Evolutionary conservation across 1,139 yeast species (phyloP).

Genomic region (Taphrina betulina): DNA sequence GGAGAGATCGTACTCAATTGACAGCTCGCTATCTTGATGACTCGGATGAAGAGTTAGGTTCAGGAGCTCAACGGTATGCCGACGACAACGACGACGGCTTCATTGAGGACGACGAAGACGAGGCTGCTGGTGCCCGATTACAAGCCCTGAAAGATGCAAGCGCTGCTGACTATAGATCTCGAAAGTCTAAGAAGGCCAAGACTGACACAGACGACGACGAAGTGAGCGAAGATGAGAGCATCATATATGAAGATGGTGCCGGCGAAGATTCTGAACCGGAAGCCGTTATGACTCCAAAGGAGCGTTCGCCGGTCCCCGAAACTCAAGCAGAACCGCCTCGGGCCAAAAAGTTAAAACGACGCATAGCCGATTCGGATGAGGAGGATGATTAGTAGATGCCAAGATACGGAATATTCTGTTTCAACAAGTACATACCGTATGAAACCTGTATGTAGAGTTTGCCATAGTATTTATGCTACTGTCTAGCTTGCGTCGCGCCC

Average conservation of each 20-base stretch:
- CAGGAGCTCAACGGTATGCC: slow-evolving; percentile 55
- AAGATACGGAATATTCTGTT: no score
- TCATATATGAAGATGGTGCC: slow-evolving; percentile 40
- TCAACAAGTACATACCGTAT: no score
- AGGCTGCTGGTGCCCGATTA: slow-evolving; percentile 58
- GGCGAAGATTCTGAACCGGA: slow-evolving; percentile 41
- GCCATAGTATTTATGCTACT: no score
- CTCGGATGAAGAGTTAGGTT: slow-evolving; percentile 52
- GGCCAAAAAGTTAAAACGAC: slow-evolving; percentile 4
- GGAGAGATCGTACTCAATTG: slow-evolving; percentile 42
- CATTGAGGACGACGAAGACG: slow-evolving; percentile 42
- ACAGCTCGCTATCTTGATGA: slow-evolving; percentile 42
- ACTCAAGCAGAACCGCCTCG: neutral
- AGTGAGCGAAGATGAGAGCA: slow-evolving; percentile 37
- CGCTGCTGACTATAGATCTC: slow-evolving; percentile 50
- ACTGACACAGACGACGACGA: slow-evolving; percentile 42
- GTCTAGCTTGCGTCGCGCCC: no score
- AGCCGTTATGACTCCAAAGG: slow-evolving; percentile 14
- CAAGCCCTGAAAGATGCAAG: slow-evolving; percentile 61
- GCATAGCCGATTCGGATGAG: slow-evolving; percentile 14
- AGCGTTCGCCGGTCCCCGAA: neutral
- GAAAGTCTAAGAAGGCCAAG: slow-evolving; percentile 24
- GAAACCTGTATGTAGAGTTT: no score
- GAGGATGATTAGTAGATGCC: neutral
- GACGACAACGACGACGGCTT: slow-evolving; percentile 54